Base-by-base conservation (phyloP, 2,329 filamentous ascomycete species). In the Exophiala sp. region DNA sequence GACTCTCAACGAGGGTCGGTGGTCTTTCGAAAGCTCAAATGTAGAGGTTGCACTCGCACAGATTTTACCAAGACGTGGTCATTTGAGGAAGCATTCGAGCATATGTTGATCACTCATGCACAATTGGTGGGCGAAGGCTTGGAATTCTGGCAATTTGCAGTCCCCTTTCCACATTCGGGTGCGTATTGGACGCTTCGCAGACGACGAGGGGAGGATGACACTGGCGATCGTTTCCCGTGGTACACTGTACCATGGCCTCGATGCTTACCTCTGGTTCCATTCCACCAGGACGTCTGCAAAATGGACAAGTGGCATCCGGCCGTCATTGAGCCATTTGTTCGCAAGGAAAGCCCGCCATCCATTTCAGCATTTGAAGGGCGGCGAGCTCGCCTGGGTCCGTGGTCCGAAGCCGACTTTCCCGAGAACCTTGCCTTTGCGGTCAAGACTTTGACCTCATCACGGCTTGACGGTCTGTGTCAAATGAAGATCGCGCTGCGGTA, bases 231-330 rank as follows among this genome's bases (percentile, higher is more conserved):
- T 18, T 65, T 66, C 36, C 63, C 63, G 11, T 69, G 65, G 65
- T 64, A 61, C 49, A 61, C 55, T 3, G 55, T 66, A 12, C 54
- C 60, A 12, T 71, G 68, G 68, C 63, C 68, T 11, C 50, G 54
- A 32, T 68, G 65, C 46, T 53, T 71, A 5, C 68, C 68, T 2
- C 61, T 67, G 10, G 59, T 68, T 6, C 65, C 68, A 5, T 44
- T 40, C 3, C 65, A 69, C 54, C 65, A 66, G 18, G 57, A 63
- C 11, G 46, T 63, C 3, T 62, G 56, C 8, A 36, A 52, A 14
- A 35, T 54, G 21, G 61, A 59, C 14, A 35, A 55, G 11, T 70
- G 67, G 67, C 57, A 69, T 47, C 63, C 64, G 4, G 53, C 63
- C 18, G 58, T 60, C 16, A 43, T 44, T 24, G 44, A 49, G 7